phyloP scores from a whole-genome alignment of 768 basidiomycete species.

The Clitopilus hobsonii region DNA sequence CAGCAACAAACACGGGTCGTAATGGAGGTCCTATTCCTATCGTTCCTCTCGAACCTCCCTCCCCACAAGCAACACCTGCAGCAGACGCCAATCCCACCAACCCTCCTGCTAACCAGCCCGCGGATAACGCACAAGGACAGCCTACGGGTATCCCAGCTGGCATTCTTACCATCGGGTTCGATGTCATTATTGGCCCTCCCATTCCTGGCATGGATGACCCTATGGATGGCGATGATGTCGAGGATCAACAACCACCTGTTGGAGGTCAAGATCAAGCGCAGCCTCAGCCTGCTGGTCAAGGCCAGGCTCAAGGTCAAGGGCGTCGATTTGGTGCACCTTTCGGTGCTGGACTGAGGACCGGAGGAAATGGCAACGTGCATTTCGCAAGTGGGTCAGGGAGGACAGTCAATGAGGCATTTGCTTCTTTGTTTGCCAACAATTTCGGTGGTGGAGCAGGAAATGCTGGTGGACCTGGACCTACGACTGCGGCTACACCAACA shows the following conservation, averaged over 20 bases:
- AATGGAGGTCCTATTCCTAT: neutral
- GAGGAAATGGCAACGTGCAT: constrained; percentile 8
- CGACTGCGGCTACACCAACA: neutral
- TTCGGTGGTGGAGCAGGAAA: neutral
- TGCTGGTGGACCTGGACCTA: neutral
- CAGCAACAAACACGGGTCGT: too few relatives aligned
- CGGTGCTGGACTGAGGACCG: neutral
- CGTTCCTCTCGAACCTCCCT: too few relatives aligned
- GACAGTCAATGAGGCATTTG: constrained; percentile 21
- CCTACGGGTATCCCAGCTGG: constrained; percentile 13
- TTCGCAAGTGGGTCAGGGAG: constrained; percentile 17
- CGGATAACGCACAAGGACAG: too few relatives aligned
- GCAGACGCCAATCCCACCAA: neutral
- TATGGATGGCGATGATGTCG: neutral
- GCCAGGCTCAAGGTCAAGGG: neutral
- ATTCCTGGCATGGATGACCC: neutral
- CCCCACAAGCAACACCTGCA: neutral
- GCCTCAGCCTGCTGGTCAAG: neutral
- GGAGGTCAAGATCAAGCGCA: constrained; percentile 1
- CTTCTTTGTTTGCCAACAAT: constrained; percentile 12
- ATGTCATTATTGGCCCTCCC: constrained; percentile 26
- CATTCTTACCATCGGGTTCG: constrained; percentile 34
- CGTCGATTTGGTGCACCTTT: neutral
- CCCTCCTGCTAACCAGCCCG: too few relatives aligned
- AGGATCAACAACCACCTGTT: too few relatives aligned